phyloP scores from a whole-genome alignment of 306 rosid genomes.

The Cucurbita maxima region DNA sequence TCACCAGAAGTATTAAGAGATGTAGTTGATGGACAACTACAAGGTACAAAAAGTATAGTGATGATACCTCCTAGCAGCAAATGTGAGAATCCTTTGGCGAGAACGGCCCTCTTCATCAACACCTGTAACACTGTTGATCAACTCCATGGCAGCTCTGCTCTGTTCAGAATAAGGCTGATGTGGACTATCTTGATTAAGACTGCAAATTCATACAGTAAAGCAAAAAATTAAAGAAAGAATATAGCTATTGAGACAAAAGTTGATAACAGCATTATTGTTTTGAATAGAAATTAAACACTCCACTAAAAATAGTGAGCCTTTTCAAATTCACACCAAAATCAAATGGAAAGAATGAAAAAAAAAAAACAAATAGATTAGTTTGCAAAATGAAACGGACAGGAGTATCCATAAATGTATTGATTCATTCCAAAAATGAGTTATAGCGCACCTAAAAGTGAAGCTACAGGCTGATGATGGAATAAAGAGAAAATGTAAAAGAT shows the following conservation, averaged over 20 bases:
- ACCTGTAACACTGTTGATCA: conserved; percentile 78
- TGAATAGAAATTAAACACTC: background rate
- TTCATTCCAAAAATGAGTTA: background rate
- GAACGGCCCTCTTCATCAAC: conserved; percentile 93
- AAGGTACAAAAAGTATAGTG: background rate
- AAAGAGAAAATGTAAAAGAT: background rate
- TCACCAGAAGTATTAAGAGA: background rate
- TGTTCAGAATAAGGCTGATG: conserved; percentile 43
- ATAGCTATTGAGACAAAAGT: background rate
- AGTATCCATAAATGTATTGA: background rate
- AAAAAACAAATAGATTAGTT: background rate
- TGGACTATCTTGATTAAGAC: conserved; percentile 43
- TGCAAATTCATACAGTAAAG: conserved; percentile 12
- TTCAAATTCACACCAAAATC: background rate
- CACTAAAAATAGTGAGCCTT: background rate
- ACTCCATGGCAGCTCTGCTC: conserved; percentile 76
- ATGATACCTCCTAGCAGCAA: conserved; percentile 87
- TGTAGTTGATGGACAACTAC: background rate
- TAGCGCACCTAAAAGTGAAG: background rate
- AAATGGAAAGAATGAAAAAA: background rate
- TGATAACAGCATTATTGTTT: background rate
- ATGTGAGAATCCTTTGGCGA: conserved; percentile 87
- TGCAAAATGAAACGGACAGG: background rate
- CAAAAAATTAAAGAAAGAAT: background rate
- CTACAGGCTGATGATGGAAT: background rate